Base-by-base conservation (phyloP, 306 rosid genomes). In the Inga leiocalycina region DNA sequence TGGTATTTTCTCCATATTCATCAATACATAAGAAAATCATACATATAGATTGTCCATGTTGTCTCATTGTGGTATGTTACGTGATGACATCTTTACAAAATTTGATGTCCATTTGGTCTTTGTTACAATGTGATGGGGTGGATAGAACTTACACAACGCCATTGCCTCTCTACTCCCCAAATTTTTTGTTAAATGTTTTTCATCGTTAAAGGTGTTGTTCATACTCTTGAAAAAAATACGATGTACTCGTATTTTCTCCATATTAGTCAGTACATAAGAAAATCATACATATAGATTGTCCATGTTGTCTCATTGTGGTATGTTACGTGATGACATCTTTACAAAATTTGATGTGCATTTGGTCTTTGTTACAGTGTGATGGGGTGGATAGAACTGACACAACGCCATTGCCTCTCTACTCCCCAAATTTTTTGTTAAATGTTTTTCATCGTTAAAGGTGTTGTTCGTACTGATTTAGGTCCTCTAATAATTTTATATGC, bases 401-500 rank as follows among this genome's bases (percentile, higher is more conserved):
- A 77, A 45, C n/a, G 51, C n/a, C 17, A 32, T 71, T 66, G 75
- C 71, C 51, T 0, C 62, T 78, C 13, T 67, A 12, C 74, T 64
- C 62, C 74, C 3, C 64, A 3, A 17, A 3, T 34, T 41, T 64
- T 24, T 62, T 16, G 22, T 79, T 20, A n/a, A 64, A 66, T 37
- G 35, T 84, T 80, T 52, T 84, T 17, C 56, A 69, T 39, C 59
- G 65, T 49, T 30, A 43, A 86, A 74, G 52, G 39, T 64, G 79
- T 75, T 82, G 71, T 74, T 44, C 76, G 32, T 83, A 67, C 78
- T 77, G 83, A 77, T 59, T 80, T 80, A 79, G 66, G 70, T 80
- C 73, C 66, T 82, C 66, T 44, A 87, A 80, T 85, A 78, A 70
- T 87, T 71, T 84, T 86, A 77, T 35, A 78, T 30, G 85, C 89